A percentile compares a stretch with the other conserved stretches of the same genome.
Evolutionary conservation across 2,329 filamentous ascomycete species (phyloP).

Genomic region (Sclerotinia minor): DNA sequence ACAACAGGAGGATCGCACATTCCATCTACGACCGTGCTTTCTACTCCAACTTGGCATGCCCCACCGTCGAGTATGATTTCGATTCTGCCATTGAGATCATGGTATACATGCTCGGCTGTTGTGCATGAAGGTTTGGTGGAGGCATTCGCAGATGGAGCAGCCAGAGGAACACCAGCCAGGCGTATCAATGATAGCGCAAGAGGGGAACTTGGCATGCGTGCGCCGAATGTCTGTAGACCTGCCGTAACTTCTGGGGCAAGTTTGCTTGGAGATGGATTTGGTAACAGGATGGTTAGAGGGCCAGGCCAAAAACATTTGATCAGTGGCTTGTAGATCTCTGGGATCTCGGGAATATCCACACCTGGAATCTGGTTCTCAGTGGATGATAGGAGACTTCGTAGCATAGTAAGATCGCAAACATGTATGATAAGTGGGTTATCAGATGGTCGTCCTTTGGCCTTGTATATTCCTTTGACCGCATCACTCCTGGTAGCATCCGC

Average conservation of each 20-base stretch:
- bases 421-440: slow-evolving; percentile 97
- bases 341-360: slow-evolving; percentile 39
- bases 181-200: slow-evolving; percentile 88
- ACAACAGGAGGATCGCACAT: slow-evolving; percentile 78
- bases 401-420: slow-evolving; percentile 65
- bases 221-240: slow-evolving; percentile 80
- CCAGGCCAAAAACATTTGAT: slow-evolving; percentile 91
- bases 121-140: slow-evolving; percentile 93
- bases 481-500: slow-evolving; percentile 86
- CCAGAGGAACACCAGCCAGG: slow-evolving; percentile 73
- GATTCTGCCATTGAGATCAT: slow-evolving; percentile 81
- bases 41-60: slow-evolving; percentile 81
- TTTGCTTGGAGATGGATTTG: slow-evolving; percentile 65
- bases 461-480: slow-evolving; percentile 88
- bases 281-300: slow-evolving; percentile 85
- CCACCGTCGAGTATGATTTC: slow-evolving; percentile 88
- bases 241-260: slow-evolving; percentile 93
- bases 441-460: slow-evolving; percentile 82
- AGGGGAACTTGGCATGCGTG: slow-evolving; percentile 80
- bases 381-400: slow-evolving; percentile 33
- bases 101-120: slow-evolving; percentile 80
- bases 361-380: slow-evolving; percentile 29
- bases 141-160: slow-evolving; percentile 91
- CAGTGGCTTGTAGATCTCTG: slow-evolving; percentile 64
- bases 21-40: slow-evolving; percentile 95